Conservation (phyloP, 495 filamentous ascomycete genomes). For the Aspergillus diversus region DNA sequence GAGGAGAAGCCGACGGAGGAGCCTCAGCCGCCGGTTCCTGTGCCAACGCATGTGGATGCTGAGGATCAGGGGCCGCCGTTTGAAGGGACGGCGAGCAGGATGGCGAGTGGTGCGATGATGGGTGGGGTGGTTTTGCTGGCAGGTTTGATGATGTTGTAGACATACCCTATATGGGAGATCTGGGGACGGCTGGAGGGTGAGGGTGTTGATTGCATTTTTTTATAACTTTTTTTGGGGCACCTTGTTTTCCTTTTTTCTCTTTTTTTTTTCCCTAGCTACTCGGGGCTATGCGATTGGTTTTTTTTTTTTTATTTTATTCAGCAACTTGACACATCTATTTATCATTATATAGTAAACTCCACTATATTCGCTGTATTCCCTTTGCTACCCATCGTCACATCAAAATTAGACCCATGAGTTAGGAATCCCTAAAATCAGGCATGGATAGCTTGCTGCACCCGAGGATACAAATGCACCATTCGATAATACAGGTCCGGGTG, state of each 20-base stretch:
- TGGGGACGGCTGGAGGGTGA: no score
- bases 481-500: slow-evolving; percentile 78
- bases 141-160: slow-evolving; percentile 5
- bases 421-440: slow-evolving; percentile 36
- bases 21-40: not conserved
- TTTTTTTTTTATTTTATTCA: no score
- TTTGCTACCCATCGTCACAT: no score
- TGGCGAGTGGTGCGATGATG: slow-evolving; percentile 1
- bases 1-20: slow-evolving; percentile 1
- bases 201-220: no score
- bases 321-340: no score
- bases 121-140: slow-evolving; percentile 5
- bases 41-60: slow-evolving; percentile 12
- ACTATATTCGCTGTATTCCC: no score
- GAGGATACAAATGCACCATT: slow-evolving; percentile 80
- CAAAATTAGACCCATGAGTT: not conserved
- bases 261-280: no score
- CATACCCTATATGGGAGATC: not conserved
- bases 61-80: slow-evolving; percentile 1
- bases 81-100: not conserved
- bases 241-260: no score
- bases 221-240: no score
- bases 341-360: no score
- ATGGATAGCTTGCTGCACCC: slow-evolving; percentile 75
- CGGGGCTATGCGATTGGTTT: no score